Base-by-base conservation (phyloP, 1,139 yeast species). In the Geotrichum aggregatum region DNA sequence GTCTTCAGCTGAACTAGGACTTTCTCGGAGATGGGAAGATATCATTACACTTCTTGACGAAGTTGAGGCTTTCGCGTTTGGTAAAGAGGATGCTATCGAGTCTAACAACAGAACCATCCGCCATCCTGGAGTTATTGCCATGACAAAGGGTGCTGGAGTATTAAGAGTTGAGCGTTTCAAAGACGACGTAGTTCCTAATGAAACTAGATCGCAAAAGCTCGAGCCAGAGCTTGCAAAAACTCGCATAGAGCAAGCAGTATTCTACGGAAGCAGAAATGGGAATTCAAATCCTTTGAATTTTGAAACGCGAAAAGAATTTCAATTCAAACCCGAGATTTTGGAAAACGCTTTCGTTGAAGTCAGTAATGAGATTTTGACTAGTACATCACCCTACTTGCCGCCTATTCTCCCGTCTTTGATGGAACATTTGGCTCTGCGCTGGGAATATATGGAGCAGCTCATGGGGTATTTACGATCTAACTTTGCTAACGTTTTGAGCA, bases 181-280 rank as follows among this genome's bases (percentile, higher is more conserved):
- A 16, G 57, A 49, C 2, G 59, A 59, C 7, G 58, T 59, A 16
- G 48, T 44, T 26, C 54, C 52, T 42, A 54, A 16, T 28, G 40
- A 42, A n/a, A 6, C 19, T n/a, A 19, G 34, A 34, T n/a, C 35
- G 3, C 47, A 44, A 35, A 44, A 54, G 2, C 54, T 62, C 22
- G 65, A 60, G 34, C 58, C 73, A 2, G 67, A 74, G 5, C 72
- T 80, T 52, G 74, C 84, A 44, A 84, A 83, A 63, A 78, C 88
- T 0, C 88, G 82, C 59, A 77, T 89, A 26, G 94, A 85, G 61
- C 97, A 89, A 66, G 95, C 88, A 0, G 79, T 89, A 0, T 84
- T 82, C 61, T 84, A 75, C 60, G 74, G 78, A 0, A 73, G 74
- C 52, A 68, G 71, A 1, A 64, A 64, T 3, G 66, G 62, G 18